phyloP scores from a whole-genome alignment of 2,329 filamentous ascomycete species.

The Aspergillus hortae region DNA sequence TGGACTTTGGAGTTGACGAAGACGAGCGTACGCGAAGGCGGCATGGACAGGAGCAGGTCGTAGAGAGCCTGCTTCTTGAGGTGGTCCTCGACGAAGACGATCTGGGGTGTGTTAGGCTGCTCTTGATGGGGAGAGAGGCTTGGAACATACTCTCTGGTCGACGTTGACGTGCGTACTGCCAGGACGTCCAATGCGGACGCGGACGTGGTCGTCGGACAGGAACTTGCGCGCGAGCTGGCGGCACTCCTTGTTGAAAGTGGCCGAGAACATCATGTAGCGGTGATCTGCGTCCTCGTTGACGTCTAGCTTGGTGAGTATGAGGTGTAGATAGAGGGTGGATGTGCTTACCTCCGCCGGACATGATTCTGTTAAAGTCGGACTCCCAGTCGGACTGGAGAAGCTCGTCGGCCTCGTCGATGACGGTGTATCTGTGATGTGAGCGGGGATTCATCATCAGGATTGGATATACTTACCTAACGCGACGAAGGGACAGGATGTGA shows the following conservation, averaged over 20 bases:
- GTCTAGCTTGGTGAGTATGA: slow-evolving; percentile 43
- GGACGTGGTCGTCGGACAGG: slow-evolving; percentile 69
- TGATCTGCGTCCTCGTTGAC: slow-evolving; percentile 71
- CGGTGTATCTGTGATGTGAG: slow-evolving; percentile 50
- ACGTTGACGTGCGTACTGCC: slow-evolving; percentile 83
- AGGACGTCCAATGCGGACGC: slow-evolving; percentile 80
- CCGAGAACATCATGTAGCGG: slow-evolving; percentile 80
- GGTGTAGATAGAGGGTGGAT: not conserved
- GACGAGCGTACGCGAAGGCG: slow-evolving; percentile 75
- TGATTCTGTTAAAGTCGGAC: slow-evolving; percentile 68
- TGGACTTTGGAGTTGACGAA: slow-evolving; percentile 80
- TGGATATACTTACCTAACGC: slow-evolving; percentile 60
- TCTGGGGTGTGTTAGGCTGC: slow-evolving; percentile 24
- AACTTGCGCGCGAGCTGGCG: slow-evolving; percentile 74
- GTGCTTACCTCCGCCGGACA: slow-evolving; percentile 72
- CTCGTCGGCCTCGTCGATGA: slow-evolving; percentile 95
- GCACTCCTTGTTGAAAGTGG: slow-evolving; percentile 81
- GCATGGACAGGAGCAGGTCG: slow-evolving; percentile 66
- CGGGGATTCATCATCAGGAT: not conserved
- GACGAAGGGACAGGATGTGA: slow-evolving; percentile 65
- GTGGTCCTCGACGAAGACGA: slow-evolving; percentile 63
- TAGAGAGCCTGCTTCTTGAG: slow-evolving; percentile 69
- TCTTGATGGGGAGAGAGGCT: not conserved
- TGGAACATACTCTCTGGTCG: slow-evolving; percentile 56
- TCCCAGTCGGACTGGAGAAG: slow-evolving; percentile 79